Evolutionary conservation across 495 filamentous ascomycete species (phyloP).

Genomic region (Aspergillus diversus): DNA sequence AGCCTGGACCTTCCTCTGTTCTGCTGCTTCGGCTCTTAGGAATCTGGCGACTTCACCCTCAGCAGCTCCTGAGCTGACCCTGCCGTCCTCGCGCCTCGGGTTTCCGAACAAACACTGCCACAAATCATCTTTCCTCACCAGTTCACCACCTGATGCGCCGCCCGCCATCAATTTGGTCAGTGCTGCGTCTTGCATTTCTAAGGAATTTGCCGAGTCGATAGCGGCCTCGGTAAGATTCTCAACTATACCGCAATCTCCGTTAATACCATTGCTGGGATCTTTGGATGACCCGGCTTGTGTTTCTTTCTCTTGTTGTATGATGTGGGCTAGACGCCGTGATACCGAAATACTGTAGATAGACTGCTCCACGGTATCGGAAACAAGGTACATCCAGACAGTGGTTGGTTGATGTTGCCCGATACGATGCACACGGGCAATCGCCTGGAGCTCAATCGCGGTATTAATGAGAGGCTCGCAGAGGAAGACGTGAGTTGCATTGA

Average conservation of each 20-base stretch:
- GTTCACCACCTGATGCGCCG: slow-evolving; percentile 73
- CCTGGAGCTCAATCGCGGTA: slow-evolving; percentile 89
- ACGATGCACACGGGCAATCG: slow-evolving; percentile 89
- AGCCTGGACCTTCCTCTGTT: slow-evolving; percentile 33
- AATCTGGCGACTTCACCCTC: slow-evolving; percentile 48
- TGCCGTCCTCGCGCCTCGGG: slow-evolving; percentile 27
- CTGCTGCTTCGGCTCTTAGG: slow-evolving; percentile 52
- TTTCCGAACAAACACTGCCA: slow-evolving; percentile 87
- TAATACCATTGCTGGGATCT: slow-evolving; percentile 23
- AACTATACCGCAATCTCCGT: slow-evolving; percentile 23
- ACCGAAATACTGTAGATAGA: slow-evolving; percentile 87
- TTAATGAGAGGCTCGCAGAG: slow-evolving; percentile 93
- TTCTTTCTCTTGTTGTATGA: slow-evolving; percentile 53
- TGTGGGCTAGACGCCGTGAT: slow-evolving; percentile 72
- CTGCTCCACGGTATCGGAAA: slow-evolving; percentile 86
- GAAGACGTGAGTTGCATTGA: slow-evolving; percentile 93
- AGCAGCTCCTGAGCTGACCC: slow-evolving; percentile 29
- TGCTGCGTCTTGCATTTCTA: slow-evolving; percentile 74
- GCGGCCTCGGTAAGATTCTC: slow-evolving; percentile 54
- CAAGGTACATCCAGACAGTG: slow-evolving; percentile 93
- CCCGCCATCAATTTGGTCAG: slow-evolving; percentile 70
- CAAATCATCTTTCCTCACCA: slow-evolving; percentile 77
- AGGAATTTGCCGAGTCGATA: slow-evolving; percentile 80
- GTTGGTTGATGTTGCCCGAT: slow-evolving; percentile 89
- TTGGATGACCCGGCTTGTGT: slow-evolving; percentile 24